These are phyloP conservation scores for Diaporthe vaccinii DNA, from an alignment of 2,329 filamentous ascomycete species.

Conservation along the genomic window DNA sequence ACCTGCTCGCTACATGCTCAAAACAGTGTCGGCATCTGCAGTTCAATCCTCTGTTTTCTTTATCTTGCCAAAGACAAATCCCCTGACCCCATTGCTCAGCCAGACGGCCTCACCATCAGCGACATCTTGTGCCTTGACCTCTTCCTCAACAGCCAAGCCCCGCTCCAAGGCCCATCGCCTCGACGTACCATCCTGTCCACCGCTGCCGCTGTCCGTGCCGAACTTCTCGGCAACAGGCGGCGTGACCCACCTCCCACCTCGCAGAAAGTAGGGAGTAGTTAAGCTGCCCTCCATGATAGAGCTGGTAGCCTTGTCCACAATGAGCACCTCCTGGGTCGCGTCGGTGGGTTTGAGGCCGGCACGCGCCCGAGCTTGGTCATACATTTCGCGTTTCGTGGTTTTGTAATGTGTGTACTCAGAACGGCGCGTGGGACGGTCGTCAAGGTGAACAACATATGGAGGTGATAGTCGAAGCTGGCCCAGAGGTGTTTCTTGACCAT, in stretches of 20 bases:
- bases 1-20: background rate
- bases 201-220: slow-evolving; percentile 63
- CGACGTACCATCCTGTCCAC: slow-evolving; percentile 86
- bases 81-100: slow-evolving; percentile 89
- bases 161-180: slow-evolving; percentile 85
- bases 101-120: slow-evolving; percentile 83
- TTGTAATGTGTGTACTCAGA: slow-evolving; percentile 87
- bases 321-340: slow-evolving; percentile 76
- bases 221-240: slow-evolving; percentile 70
- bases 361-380: slow-evolving; percentile 77
- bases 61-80: slow-evolving; percentile 73
- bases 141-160: slow-evolving; percentile 75
- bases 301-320: slow-evolving; percentile 72
- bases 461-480: slow-evolving; percentile 46
- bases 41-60: background rate
- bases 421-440: slow-evolving; percentile 54
- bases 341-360: slow-evolving; percentile 66
- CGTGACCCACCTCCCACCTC: slow-evolving; percentile 81
- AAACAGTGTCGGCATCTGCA: background rate
- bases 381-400: slow-evolving; percentile 81
- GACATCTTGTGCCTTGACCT: slow-evolving; percentile 71
- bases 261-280: slow-evolving; percentile 86
- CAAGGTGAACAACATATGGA: slow-evolving; percentile 60
- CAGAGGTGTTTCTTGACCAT: slow-evolving; percentile 17
- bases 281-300: slow-evolving; percentile 88